phyloP scores from a whole-genome alignment of 768 basidiomycete species.

The Boletus edulis region DNA sequence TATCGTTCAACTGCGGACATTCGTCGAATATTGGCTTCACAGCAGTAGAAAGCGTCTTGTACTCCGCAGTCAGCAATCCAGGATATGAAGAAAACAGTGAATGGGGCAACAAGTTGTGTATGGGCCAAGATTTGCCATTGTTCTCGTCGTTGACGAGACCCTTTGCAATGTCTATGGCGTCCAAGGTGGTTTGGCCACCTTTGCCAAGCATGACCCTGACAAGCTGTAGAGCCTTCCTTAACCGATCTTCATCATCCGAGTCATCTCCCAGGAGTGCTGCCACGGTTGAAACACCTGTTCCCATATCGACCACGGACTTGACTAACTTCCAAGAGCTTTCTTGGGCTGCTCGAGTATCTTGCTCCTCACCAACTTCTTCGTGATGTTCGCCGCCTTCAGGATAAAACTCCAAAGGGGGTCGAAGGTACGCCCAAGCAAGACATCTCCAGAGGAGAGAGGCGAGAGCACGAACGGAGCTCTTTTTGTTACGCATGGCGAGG shows the following conservation, averaged over 20 bases:
- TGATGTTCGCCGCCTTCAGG: constrained; percentile 26
- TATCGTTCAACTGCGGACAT: constrained; percentile 50
- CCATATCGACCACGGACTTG: constrained; percentile 51
- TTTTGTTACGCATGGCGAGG: constrained; percentile 58
- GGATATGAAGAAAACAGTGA: constrained; percentile 56
- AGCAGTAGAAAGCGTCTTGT: constrained; percentile 40
- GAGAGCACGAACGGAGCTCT: constrained; percentile 61
- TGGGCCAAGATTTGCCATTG: constrained; percentile 41
- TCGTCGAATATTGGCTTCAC: constrained; percentile 56
- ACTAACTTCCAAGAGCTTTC: constrained; percentile 49
- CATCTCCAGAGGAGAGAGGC: constrained; percentile 65
- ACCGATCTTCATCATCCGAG: constrained; percentile 36
- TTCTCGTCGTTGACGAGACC: constrained; percentile 37
- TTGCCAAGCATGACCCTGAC: constrained; percentile 57
- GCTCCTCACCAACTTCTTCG: constrained; percentile 16
- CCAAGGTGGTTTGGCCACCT: constrained; percentile 48
- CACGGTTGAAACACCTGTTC: constrained; percentile 56
- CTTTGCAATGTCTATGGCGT: constrained; percentile 53
- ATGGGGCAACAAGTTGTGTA: constrained; percentile 47
- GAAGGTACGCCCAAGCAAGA: constrained; percentile 64
- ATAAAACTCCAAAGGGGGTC: constrained; percentile 37
- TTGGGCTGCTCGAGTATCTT: constrained; percentile 28
- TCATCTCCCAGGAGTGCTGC: constrained; percentile 50
- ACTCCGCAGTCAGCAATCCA: constrained; percentile 55
- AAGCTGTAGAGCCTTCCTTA: constrained; percentile 48